These are phyloP conservation scores for Kodamaea suecica DNA, from an alignment of 1,139 yeast genomes.

Conservation along the genomic window DNA sequence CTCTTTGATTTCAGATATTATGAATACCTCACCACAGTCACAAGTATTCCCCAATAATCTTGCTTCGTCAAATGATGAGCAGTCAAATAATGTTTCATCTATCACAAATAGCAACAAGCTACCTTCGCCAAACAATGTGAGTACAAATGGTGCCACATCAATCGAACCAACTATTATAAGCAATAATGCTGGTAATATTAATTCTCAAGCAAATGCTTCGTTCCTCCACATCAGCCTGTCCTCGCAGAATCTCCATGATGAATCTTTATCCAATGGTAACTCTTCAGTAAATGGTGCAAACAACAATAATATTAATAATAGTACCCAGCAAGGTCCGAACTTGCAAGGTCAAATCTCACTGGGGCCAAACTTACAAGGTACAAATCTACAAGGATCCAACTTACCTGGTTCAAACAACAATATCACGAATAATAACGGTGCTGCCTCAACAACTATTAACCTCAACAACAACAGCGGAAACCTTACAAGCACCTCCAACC, in stretches of 20 bases:
- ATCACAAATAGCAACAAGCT: no score
- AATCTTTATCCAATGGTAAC: no score
- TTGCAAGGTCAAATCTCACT: background rate
- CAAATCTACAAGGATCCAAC: no score
- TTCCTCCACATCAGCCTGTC: background rate
- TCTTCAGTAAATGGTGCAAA: background rate
- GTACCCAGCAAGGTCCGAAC: background rate
- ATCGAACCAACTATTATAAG: background rate
- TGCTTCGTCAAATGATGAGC: background rate
- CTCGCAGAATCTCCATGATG: background rate
- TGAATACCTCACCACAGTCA: conserved; percentile 35
- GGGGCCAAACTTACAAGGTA: background rate
- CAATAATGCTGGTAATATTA: background rate
- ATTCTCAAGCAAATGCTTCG: background rate
- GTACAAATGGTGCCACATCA: background rate
- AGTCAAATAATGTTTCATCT: no score
- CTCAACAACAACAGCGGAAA: conserved; percentile 1
- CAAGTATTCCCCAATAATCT: conserved; percentile 23
- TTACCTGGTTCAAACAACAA: no score
- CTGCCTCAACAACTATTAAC: conserved; percentile 1
- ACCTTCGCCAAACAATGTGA: background rate
- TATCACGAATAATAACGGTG: background rate
- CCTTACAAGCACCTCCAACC: background rate
- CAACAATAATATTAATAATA: background rate
- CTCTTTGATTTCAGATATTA: conserved; percentile 32